Conservation (phyloP, 108 stramenopile species). For the Pseudonitzschia multiseries region DNA sequence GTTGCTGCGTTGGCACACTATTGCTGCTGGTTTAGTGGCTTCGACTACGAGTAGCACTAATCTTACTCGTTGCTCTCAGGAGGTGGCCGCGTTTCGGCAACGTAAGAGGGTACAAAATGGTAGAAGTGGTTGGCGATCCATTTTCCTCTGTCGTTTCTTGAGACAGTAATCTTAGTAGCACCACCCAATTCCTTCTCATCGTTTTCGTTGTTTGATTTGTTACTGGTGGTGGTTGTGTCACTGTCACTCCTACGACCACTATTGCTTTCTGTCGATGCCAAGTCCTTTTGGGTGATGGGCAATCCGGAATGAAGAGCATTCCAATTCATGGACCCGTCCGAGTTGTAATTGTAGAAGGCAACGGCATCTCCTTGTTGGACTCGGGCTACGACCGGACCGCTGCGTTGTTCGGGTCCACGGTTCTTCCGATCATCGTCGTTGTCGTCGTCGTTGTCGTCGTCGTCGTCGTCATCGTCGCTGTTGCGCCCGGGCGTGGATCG, state of each 20-base stretch:
- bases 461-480: too few relatives aligned
- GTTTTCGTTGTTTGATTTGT: too few relatives aligned
- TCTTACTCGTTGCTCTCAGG: background rate
- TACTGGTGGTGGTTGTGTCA: too few relatives aligned
- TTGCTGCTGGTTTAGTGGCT: too few relatives aligned
- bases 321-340: constrained; percentile 50
- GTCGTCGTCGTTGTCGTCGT: too few relatives aligned
- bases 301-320: constrained; percentile 41
- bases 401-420: background rate
- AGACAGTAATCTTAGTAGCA: background rate
- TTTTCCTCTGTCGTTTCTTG: background rate
- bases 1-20: too few relatives aligned
- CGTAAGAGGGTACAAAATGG: background rate
- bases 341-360: constrained; percentile 59
- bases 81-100: background rate
- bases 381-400: constrained; percentile 4
- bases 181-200: too few relatives aligned
- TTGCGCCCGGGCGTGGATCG: too few relatives aligned
- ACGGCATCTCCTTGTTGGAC: constrained; percentile 53
- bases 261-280: background rate
- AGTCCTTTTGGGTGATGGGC: background rate
- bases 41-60: too few relatives aligned
- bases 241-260: background rate
- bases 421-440: constrained; percentile 12
- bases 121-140: background rate